These are phyloP conservation scores for Trametes versicolor DNA, from an alignment of 1,284 basidiomycete genomes.

Conservation along the genomic window DNA sequence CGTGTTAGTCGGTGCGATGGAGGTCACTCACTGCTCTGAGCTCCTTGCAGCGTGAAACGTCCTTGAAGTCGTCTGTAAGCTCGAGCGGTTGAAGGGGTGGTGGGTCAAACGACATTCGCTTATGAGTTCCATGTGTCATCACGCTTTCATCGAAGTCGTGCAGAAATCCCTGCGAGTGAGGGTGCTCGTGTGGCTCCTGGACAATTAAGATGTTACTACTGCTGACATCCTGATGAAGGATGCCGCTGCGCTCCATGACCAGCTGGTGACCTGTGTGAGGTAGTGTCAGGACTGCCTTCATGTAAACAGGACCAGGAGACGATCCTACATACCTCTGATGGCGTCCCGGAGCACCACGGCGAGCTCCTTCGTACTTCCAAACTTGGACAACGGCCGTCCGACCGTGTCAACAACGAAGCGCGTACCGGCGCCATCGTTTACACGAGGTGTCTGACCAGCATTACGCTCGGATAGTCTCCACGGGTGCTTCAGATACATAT, in stretches of 20 bases:
- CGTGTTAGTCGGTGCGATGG: no score
- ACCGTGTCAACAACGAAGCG: slow-evolving; percentile 27
- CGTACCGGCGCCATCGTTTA: slow-evolving; percentile 28
- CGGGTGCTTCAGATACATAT: no score
- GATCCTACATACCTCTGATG: slow-evolving; percentile 18
- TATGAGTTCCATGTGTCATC: not conserved
- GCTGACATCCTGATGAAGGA: slow-evolving; percentile 7
- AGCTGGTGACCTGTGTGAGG: slow-evolving; percentile 16
- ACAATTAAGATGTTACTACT: slow-evolving; percentile 11
- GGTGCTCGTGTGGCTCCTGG: not conserved
- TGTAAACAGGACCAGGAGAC: no score
- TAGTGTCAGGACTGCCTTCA: no score
- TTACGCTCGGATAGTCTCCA: no score
- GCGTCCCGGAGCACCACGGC: slow-evolving; percentile 28
- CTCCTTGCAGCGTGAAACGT: not conserved
- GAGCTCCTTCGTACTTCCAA: slow-evolving; percentile 30
- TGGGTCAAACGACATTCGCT: not conserved
- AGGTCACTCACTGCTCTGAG: not conserved
- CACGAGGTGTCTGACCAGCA: no score
- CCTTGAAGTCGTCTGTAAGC: not conserved
- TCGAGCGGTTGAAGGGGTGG: not conserved
- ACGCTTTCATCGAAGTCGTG: slow-evolving; percentile 12
- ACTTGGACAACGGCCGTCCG: slow-evolving; percentile 22
- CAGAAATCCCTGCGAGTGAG: not conserved
- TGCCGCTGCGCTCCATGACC: slow-evolving; percentile 9